These are phyloP conservation scores for Epithemia pelagica DNA, from an alignment of 108 stramenopile species.

Conservation along the genomic window DNA sequence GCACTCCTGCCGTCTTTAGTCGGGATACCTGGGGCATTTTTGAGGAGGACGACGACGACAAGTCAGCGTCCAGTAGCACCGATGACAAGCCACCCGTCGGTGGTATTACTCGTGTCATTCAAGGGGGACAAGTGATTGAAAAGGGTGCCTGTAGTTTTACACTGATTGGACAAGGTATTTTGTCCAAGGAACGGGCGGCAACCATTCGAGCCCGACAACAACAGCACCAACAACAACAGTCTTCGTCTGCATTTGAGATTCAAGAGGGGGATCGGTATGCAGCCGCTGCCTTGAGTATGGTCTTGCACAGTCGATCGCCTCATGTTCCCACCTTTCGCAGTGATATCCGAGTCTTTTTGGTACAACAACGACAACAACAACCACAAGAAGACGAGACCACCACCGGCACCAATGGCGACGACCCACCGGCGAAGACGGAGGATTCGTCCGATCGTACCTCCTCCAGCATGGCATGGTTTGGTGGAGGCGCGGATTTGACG, in stretches of 20 bases:
- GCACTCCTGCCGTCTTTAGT: constrained; percentile 28
- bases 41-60: constrained; percentile 17
- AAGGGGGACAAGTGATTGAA: constrained; percentile 82
- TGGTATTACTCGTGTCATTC: constrained; percentile 84
- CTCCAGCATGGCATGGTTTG: constrained; percentile 26
- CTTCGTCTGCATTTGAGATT: constrained; percentile 22
- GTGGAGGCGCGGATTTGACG: constrained; percentile 77
- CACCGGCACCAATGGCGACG: too few relatives aligned
- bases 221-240: not conserved
- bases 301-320: constrained; percentile 71
- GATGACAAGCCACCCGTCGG: constrained; percentile 22
- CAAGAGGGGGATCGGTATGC: constrained; percentile 71
- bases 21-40: constrained; percentile 72
- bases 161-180: constrained; percentile 47
- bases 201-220: constrained; percentile 64
- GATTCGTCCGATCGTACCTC: constrained; percentile 5
- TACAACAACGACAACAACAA: constrained; percentile 13
- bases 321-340: constrained; percentile 84
- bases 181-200: constrained; percentile 67
- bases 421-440: too few relatives aligned
- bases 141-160: constrained; percentile 92
- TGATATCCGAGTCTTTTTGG: constrained; percentile 83
- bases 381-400: too few relatives aligned
- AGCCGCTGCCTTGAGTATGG: constrained; percentile 88
- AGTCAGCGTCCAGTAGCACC: not conserved